Evolutionary conservation across 495 filamentous ascomycete genomes (phyloP), one percentile per base, ranked within the genome.

Genomic region (Darksidea phi): DNA sequence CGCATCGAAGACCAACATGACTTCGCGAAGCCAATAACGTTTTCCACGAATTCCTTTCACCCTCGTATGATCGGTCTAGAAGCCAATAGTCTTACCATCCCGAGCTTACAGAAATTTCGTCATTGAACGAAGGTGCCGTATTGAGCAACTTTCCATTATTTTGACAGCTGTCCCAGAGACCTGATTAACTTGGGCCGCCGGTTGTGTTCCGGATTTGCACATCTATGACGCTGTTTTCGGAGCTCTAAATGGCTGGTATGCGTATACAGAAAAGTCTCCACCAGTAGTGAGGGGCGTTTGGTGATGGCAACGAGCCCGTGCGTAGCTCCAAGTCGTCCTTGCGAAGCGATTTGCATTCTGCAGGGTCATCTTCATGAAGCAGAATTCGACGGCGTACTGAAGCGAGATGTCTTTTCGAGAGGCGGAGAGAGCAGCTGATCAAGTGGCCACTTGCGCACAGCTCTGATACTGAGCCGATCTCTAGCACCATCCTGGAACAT

Each of bases 401-500:
- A 2, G 2, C 20, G 10, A 23, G 51, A 15, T 23, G 12, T 54
- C 32, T 24, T 32, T n/a, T 46, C 21, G 20, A 43, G 32, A 32
- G 48, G 59, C 13, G 54, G 53, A 0, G 56, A 56, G 6, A 67
- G 51, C 8, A 67, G 23, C 28, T 63, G 20, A 26, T 95, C 93
- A 52, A 97, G 78, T 7, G 83, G 77, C 94, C 94, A 98, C 71
- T 86, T 89, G 54, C 84, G 78, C 18, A 88, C 54, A 6, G 88
- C 79, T 34, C 79, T 69, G 48, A 84, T 79, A 21, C 73, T 77
- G 25, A 92, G 65, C 20, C 79, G 78, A 17, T 83, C 86, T 48
- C 75, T 72, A 80, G 82, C 93, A 0, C 93, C 91, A 2, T 79
- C 83, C 71, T 91, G 84, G 58, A 79, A 97, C 90, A 97, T 95